Conservation (phyloP, 2,329 filamentous ascomycete genomes). For the Fusarium secorum region DNA sequence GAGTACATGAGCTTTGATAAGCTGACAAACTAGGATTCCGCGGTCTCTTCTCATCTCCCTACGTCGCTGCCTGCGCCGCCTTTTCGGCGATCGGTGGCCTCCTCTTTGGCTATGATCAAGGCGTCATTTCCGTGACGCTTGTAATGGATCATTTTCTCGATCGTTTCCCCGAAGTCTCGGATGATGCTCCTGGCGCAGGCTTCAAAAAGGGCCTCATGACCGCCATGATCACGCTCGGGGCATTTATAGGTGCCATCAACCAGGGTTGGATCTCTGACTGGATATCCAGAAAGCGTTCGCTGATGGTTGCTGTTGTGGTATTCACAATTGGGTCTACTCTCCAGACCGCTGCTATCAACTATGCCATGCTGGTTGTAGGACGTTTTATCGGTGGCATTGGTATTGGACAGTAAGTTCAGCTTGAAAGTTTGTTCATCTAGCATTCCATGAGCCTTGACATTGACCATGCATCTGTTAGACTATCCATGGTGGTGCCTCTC, state of each 20-base stretch:
- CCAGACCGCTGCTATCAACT: conserved; percentile 51
- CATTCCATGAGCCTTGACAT: rapidly evolving
- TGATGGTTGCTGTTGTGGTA: conserved; percentile 46
- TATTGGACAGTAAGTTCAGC: conserved; percentile 43
- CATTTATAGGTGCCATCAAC: conserved; percentile 57
- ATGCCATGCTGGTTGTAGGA: conserved; percentile 53
- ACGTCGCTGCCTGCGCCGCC: conserved; percentile 45
- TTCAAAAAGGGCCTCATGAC: conserved; percentile 55
- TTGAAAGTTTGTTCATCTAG: no score
- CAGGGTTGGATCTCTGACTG: conserved; percentile 50
- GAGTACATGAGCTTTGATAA: neutral
- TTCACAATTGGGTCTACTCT: conserved; percentile 53
- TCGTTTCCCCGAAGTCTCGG: conserved; percentile 45
- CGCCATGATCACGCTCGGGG: conserved; percentile 57
- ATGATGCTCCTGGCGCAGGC: conserved; percentile 50
- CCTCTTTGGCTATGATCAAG: conserved; percentile 52
- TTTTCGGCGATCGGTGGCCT: conserved; percentile 50
- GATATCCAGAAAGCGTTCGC: conserved; percentile 45
- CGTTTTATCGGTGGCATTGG: conserved; percentile 55
- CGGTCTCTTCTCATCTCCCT: conserved; percentile 45
- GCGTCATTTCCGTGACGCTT: conserved; percentile 51
- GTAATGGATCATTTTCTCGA: conserved; percentile 48
- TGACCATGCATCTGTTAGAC: neutral
- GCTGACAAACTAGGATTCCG: conserved; percentile 38
- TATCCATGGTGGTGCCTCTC: conserved; percentile 50